Base-by-base conservation (phyloP, 1,139 yeast species). In the Pichia sp. region DNA sequence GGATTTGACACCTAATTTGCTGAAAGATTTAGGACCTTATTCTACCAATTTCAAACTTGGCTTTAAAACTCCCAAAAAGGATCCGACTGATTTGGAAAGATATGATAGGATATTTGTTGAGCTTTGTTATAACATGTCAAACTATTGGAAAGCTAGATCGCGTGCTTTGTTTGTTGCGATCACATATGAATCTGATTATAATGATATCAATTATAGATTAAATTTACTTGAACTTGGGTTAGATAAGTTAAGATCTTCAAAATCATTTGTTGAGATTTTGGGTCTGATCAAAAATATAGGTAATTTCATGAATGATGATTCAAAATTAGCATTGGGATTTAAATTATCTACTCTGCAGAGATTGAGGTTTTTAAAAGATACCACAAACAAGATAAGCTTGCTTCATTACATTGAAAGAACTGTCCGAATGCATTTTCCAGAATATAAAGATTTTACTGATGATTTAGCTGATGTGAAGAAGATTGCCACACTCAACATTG, bases 121-220 rank as follows among this genome's bases (percentile, higher is more conserved):
- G 54, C 69, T 90, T 27, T 84, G 89, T 56, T 85, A 77, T 63
- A 86, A 89, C 57, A 66, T 92, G 58, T 76, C 85, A 49, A 74
- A 74, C 47, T 92, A 92, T 61, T 92, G 98, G 98, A 75, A 77
- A 50, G 76, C 89, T 1, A 71, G 98, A 53, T 81, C 95, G n/a
- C 69, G 87, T 40, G 89, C 95, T 2, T 67, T 92, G 35, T 62
- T 85, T 38, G 69, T 87, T 32, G 67, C 78, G 4, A 78, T 78
- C 46, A 81, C 87, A 0, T 87, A 80, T 62, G 81, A 81, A 51
- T 75, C 78, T 49, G 97, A 89, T 53, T 86, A 84, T 59, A 67
- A 71, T 47, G 95, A 87, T 52, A 69, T 92, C 37, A 66, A 75
- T 20, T 66, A 69, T 41, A 87, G 86, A 57, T 65, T 90, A 44